phyloP scores from a whole-genome alignment of 495 filamentous ascomycete genomes.

The Rhypophila decipiens region DNA sequence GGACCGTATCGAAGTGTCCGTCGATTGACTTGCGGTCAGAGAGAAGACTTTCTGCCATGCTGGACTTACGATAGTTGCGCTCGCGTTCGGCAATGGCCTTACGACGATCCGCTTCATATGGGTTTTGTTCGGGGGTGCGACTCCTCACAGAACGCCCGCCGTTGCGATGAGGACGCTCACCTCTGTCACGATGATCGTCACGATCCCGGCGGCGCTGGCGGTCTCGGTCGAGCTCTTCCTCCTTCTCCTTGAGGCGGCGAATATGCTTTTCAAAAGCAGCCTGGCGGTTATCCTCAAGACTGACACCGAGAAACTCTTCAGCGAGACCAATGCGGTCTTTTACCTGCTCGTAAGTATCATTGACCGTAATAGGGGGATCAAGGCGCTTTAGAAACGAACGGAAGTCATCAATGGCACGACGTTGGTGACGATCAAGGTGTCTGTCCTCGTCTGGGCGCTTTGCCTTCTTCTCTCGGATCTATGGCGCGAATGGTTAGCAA shows the following conservation, averaged over 20 bases:
- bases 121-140: conserved; percentile 73
- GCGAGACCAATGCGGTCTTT: conserved; percentile 68
- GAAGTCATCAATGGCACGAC: conserved; percentile 75
- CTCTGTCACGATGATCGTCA: conserved; percentile 48
- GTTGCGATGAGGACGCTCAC: conserved; percentile 57
- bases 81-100: conserved; percentile 84
- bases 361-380: conserved; percentile 70
- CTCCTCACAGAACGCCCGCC: conserved; percentile 38
- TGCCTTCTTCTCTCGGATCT: conserved; percentile 67
- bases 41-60: conserved; percentile 56
- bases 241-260: conserved; percentile 81
- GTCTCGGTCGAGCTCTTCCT: conserved; percentile 76
- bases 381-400: conserved; percentile 85
- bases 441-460: conserved; percentile 75
- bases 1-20: conserved; percentile 37
- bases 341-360: conserved; percentile 82
- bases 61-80: conserved; percentile 74
- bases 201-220: conserved; percentile 59
- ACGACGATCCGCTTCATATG: conserved; percentile 81
- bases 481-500: conserved; percentile 17
- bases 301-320: conserved; percentile 74
- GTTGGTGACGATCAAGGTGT: conserved; percentile 76
- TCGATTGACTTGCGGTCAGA: conserved; percentile 42
- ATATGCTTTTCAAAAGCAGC: conserved; percentile 90
- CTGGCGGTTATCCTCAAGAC: conserved; percentile 73